Evolutionary conservation across 306 rosid species (phyloP).

Genomic region (Inga laurina): DNA sequence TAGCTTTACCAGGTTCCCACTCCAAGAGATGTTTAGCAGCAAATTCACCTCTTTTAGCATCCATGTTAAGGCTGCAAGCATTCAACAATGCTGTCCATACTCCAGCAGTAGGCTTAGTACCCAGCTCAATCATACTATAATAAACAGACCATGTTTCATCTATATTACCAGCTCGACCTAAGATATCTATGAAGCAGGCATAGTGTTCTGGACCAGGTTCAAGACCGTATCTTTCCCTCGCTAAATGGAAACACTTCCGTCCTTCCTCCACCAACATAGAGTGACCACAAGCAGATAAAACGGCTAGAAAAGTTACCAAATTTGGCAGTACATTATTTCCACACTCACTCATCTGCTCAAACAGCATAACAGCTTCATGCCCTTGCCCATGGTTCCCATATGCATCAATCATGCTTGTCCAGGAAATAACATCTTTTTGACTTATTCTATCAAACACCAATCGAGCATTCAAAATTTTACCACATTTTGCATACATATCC

Average conservation of each 20-base stretch:
- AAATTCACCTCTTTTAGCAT: constrained; percentile 39
- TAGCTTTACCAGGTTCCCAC: constrained; percentile 41
- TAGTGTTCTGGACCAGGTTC: constrained; percentile 57
- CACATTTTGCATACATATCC: constrained; percentile 71
- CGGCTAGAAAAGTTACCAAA: constrained; percentile 55
- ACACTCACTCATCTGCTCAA: constrained; percentile 43
- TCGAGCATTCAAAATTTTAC: constrained; percentile 44
- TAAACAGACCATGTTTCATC: constrained; percentile 54
- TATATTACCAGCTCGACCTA: constrained; percentile 58
- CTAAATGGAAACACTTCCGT: constrained; percentile 41
- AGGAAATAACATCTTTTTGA: constrained; percentile 54
- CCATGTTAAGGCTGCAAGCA: constrained; percentile 44
- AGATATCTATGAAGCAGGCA: constrained; percentile 59
- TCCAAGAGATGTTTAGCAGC: constrained; percentile 43
- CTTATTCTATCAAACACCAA: constrained; percentile 41
- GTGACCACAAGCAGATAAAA: constrained; percentile 46
- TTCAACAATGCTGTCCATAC: constrained; percentile 46
- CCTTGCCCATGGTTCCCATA: constrained; percentile 60
- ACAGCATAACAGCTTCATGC: constrained; percentile 48
- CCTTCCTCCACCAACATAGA: constrained; percentile 70
- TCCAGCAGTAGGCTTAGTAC: constrained; percentile 39
- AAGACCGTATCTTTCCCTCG: constrained; percentile 46
- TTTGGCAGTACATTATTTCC: constrained; percentile 51
- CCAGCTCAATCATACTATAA: constrained; percentile 39
- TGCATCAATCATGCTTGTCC: constrained; percentile 64